Conservation (phyloP, 129 eudicot species). For the Flaveria bidentis region DNA sequence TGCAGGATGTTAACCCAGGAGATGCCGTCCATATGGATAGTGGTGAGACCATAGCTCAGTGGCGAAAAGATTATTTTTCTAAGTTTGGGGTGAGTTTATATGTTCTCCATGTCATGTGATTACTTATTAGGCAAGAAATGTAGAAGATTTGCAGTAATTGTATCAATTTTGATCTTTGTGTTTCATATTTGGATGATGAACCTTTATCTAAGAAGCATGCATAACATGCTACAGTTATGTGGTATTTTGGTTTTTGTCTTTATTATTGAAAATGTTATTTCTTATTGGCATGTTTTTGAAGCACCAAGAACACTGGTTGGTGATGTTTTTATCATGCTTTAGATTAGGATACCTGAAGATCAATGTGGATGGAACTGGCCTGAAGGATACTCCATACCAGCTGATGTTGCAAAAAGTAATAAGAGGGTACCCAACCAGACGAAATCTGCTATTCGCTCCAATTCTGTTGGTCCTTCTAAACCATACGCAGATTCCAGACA, state of each 20-base stretch:
- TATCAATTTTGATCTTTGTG: constrained; percentile 1
- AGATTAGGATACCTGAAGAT: constrained; percentile 75
- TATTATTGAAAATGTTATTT: constrained; percentile 40
- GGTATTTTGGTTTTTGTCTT: constrained; percentile 12
- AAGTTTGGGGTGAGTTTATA: constrained; percentile 62
- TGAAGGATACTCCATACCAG: constrained; percentile 52
- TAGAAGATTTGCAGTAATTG: constrained; percentile 6
- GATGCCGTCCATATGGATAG: constrained; percentile 62
- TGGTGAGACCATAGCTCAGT: constrained; percentile 75
- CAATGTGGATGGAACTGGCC: constrained; percentile 85
- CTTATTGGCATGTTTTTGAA: constrained; percentile 56
- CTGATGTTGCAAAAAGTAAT: constrained; percentile 36
- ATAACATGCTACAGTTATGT: constrained; percentile 8
- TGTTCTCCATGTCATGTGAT: constrained; percentile 9
- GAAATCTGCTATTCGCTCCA: constrained; percentile 33
- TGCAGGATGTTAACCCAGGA: constrained; percentile 60
- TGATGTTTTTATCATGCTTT: constrained; percentile 65
- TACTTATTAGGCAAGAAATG: constrained; percentile 2
- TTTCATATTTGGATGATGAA: constrained; percentile 12
- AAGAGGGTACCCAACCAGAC: constrained; percentile 30
- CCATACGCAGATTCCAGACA: constrained; percentile 39
- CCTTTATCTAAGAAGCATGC: constrained; percentile 14
- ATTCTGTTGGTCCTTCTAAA: constrained; percentile 38
- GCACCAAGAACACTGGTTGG: constrained; percentile 54
- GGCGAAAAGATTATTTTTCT: constrained; percentile 58